Base-by-base conservation (phyloP, 164 flowering plant species). In the Amborella trichopoda region DNA sequence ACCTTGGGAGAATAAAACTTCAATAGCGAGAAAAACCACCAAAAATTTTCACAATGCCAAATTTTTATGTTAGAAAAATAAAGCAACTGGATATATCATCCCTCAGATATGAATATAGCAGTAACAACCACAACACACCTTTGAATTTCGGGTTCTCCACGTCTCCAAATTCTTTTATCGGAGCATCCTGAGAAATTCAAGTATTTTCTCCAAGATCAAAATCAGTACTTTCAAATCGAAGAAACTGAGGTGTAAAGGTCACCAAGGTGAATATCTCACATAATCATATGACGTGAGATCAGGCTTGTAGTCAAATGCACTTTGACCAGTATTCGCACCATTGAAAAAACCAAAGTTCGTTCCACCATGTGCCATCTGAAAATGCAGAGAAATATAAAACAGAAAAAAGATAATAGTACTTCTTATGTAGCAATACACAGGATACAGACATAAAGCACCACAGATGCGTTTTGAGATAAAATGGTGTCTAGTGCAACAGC, bases 301-400 rank as follows among this genome's bases (percentile, higher is more conserved):
- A 23, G 99, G 81, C 68, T 78, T 72, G 78, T 80, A 91, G 47
- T 78, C 86, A 20, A 67, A 70, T 49, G 68, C 83, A 62, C 47
- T 23, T 22, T 30, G 50, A 53, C 78, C 96, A 32, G 88, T 73
- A 55, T 91, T 91, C 46, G 99, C 96, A 58, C 99, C 99, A 60
- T 49, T 84, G 60, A 76, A 76, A 53, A 91, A 91, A 39, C 96
- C 99, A 66, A 87, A 91, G 67, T 87, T 91, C 53, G 96, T 87
- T 52, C 99, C 99, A 65, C 99, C 99, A 70, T 91, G 96, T 28
- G 76, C 99, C 99, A 91, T 91, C 99, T 91, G 68, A n/a, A 67
- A 61, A 25, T 23, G n/a, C 32, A 18, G 54, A 55, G 23, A 51
- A 14, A 37, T 5, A 37, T 37, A 37, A 14, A 4, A n/a, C n/a